phyloP scores from a whole-genome alignment of 2,329 filamentous ascomycete species.

The Aspergillus tamarii region DNA sequence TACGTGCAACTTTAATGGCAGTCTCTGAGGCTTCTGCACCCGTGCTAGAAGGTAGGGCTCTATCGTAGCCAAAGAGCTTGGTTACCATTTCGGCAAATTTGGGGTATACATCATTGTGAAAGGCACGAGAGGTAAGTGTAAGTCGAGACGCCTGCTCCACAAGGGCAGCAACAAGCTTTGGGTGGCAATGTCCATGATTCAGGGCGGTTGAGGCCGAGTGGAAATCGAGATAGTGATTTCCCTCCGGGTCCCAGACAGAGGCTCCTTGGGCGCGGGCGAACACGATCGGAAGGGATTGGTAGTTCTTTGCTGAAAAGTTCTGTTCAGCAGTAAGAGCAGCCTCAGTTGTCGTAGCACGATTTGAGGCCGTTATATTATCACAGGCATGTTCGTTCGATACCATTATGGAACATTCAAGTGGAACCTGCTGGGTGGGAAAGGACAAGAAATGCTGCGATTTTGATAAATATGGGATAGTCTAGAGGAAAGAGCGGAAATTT shows the following conservation, averaged over 20 bases:
- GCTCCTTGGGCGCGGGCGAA: constrained; percentile 84
- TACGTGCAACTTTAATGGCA: constrained; percentile 90
- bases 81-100: constrained; percentile 92
- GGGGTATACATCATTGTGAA: constrained; percentile 98
- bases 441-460: no score
- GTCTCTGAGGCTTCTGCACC: constrained; percentile 96
- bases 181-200: constrained; percentile 98
- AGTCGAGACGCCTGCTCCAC: constrained; percentile 85
- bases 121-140: constrained; percentile 90
- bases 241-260: constrained; percentile 96
- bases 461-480: no score
- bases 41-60: constrained; percentile 98
- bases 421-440: no score
- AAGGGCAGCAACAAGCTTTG: constrained; percentile 88
- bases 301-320: constrained; percentile 93
- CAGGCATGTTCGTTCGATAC: no score
- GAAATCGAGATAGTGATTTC: constrained; percentile 94
- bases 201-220: constrained; percentile 97
- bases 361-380: no score
- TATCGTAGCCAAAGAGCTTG: constrained; percentile 88
- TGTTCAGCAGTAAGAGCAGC: constrained; percentile 61
- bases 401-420: no score
- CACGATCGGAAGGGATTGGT: constrained; percentile 93
- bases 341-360: no score
- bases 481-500: no score